phyloP scores from a whole-genome alignment of 805 yeast genomes.

The Zygosaccharomyces siamensis region DNA sequence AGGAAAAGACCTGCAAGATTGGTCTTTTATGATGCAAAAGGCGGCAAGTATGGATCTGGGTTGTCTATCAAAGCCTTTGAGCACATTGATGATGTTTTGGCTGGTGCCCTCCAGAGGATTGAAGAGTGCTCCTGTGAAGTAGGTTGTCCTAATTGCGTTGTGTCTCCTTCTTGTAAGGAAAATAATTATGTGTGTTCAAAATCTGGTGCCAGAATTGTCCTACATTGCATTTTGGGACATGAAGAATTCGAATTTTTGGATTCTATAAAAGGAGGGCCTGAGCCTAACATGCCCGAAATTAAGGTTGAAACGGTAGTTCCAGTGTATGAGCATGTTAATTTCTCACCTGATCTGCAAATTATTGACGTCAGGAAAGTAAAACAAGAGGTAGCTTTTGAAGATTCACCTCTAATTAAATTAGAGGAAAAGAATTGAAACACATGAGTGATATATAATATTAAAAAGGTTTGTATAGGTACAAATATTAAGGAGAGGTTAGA shows the following conservation, averaged over 20 bases:
- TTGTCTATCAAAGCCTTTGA: conserved; percentile 75
- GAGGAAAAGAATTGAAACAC: not conserved
- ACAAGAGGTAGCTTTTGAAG: not conserved
- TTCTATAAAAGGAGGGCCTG: conserved; percentile 63
- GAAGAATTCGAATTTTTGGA: conserved; percentile 32
- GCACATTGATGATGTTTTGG: conserved; percentile 61
- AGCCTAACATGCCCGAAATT: conserved; percentile 64
- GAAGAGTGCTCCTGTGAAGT: conserved; percentile 64
- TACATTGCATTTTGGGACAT: conserved; percentile 57
- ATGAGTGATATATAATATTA: not conserved
- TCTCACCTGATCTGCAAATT: conserved; percentile 57
- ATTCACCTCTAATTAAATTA: not conserved
- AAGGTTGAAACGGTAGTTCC: conserved; percentile 64
- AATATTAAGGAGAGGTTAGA: not conserved
- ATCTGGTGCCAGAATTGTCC: conserved; percentile 70
- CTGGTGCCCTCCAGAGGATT: conserved; percentile 54
- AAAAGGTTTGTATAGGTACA: not conserved
- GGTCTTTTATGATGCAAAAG: conserved; percentile 77
- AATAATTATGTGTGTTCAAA: conserved; percentile 78
- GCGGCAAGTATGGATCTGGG: conserved; percentile 78
- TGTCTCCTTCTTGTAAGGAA: conserved; percentile 77
- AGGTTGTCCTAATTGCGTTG: conserved; percentile 78
- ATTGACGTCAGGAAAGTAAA: conserved; percentile 36
- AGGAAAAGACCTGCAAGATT: conserved; percentile 84
- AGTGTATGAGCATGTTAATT: conserved; percentile 50